Evolutionary conservation across 1,284 basidiomycete genomes (phyloP), one percentile per base, ranked within the genome.

Genomic region (Volvariella surrecta): DNA sequence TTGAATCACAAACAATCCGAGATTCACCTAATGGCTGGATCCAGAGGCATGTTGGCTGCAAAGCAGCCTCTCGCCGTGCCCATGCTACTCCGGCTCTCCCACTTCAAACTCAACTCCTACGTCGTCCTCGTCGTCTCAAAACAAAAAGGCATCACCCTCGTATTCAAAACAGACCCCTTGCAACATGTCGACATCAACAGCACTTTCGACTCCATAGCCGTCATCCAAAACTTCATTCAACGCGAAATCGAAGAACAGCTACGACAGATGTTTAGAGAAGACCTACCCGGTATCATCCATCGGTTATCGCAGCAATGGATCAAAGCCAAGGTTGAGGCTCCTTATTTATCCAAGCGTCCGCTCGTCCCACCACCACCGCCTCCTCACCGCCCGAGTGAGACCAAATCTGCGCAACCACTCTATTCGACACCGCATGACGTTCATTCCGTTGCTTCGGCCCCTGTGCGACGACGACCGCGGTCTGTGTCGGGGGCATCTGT

Each of bases 121-220:
- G 89, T 99, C 53, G 95, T 99, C 49, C 81, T 99, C 39, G 94
- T 99, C 55, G 90, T 99, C 43, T 97, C 93, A 19, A 90, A 90
- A 52, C 87, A 88, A 59, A 98, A 98, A 58, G 96, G 96, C 40
- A 97, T 99, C 60, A 99, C 96, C 0, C 79, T 99, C 38, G 96
- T 99, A 18, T 99, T 99, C 82, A 99, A 99, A 68, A 99, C 97
- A 45, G 96, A 99, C 63, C 96, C 96, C 0, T 76, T 99, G 16
- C 94, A 99, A 64, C 92, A 93, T 54, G 92, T 99, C 44, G 89
- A 98, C 58, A 98, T 99, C 55, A 91, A 87, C 60, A 91, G 87
- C 57, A 98, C 95, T 0, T 99, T 99, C 58, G 96, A 99, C 64
- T 93, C 89, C 13, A 95, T 99, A 49, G 92, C 90, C 40, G 93